Conservation (phyloP, 2,329 filamentous ascomycete species). For the Colletotrichum spaethianum region DNA sequence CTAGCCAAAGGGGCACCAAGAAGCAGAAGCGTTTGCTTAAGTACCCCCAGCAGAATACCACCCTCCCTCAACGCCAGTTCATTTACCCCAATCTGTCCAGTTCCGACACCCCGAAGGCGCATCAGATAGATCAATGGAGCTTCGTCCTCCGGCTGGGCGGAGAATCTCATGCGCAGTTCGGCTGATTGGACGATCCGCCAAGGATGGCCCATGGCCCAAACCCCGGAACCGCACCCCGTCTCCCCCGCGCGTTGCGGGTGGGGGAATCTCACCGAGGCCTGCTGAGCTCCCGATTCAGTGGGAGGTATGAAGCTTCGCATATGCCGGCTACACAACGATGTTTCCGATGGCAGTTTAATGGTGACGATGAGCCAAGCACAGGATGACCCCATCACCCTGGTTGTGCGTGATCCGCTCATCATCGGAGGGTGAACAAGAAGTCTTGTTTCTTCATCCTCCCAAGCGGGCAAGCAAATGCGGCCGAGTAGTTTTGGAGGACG, state of each 20-base stretch:
- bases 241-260: background rate
- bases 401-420: too few species aligned
- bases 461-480: too few species aligned
- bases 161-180: constrained; percentile 19
- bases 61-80: background rate
- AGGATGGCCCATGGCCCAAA: constrained; percentile 7
- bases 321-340: too few species aligned
- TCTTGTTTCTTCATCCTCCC: too few species aligned
- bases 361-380: too few species aligned
- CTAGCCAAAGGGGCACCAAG: background rate
- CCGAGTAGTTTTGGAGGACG: background rate
- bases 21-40: background rate
- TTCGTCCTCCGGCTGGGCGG: constrained; percentile 38
- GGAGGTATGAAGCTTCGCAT: background rate
- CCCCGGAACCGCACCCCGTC: constrained; percentile 2
- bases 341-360: too few species aligned
- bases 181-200: constrained; percentile 17
- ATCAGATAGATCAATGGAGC: constrained; percentile 39
- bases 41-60: background rate
- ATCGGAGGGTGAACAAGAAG: too few species aligned
- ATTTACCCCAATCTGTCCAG: background rate
- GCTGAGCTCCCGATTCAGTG: background rate
- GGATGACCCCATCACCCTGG: too few species aligned
- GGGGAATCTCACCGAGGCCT: background rate
- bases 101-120: background rate